phyloP scores from a whole-genome alignment of 441 rosid species.

The Gossypium schwendimanii region DNA sequence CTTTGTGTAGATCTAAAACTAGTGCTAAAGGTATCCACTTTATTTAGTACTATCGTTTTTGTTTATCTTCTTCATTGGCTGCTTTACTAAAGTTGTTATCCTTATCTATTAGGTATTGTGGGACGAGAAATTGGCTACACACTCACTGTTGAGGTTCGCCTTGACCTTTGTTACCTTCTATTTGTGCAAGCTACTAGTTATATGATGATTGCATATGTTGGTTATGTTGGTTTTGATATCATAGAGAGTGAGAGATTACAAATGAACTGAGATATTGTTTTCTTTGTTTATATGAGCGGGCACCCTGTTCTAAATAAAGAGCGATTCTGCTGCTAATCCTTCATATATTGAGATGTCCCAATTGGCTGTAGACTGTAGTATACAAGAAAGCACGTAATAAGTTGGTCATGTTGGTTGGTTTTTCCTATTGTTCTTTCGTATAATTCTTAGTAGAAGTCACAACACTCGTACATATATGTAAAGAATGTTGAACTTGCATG shows the following conservation, averaged over 20 bases:
- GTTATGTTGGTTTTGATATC: background rate
- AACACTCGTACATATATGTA: background rate
- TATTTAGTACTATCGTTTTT: background rate
- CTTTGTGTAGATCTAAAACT: slow-evolving; percentile 35
- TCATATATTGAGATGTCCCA: background rate
- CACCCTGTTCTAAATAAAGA: background rate
- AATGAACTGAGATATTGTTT: background rate
- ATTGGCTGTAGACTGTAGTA: background rate
- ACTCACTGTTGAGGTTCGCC: slow-evolving; percentile 43
- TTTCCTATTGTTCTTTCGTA: background rate
- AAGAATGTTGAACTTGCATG: background rate
- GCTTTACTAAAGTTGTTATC: background rate
- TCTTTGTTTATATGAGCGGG: background rate
- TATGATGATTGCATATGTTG: background rate
- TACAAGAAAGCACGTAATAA: background rate
- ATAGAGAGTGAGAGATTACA: background rate
- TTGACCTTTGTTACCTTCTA: slow-evolving; percentile 4
- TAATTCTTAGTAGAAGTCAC: background rate
- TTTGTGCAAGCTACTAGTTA: background rate
- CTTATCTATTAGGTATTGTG: slow-evolving; percentile 28
- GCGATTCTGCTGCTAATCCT: background rate
- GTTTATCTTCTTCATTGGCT: background rate
- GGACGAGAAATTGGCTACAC: slow-evolving; percentile 39
- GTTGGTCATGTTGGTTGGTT: background rate
- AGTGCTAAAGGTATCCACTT: slow-evolving; percentile 30